Percentiles rank a stretch among this genome's conserved stretches.
phyloP scores from a whole-genome alignment of 2,329 filamentous ascomycete genomes.

The Zymoseptoria crescenta region DNA sequence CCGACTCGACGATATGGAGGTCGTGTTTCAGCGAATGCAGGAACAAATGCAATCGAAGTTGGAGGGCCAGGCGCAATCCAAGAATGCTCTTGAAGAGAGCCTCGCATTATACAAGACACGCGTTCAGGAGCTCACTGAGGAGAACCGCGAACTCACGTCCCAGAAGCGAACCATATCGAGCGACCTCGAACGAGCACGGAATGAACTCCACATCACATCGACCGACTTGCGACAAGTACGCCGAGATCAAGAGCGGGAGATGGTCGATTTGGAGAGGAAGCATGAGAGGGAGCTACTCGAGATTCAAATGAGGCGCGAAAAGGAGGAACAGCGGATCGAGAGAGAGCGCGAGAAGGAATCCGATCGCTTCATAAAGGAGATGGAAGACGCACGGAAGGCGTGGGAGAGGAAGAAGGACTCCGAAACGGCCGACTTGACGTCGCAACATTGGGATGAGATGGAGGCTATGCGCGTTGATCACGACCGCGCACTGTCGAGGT shows the following conservation, averaged over 20 bases:
- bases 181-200: conserved; percentile 49
- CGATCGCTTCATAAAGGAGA: conserved; percentile 48
- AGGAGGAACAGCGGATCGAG: conserved; percentile 21
- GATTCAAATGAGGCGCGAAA: conserved; percentile 21
- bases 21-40: conserved; percentile 63
- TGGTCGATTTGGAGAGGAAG: conserved; percentile 23
- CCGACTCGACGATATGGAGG: conserved; percentile 68
- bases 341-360: conserved; percentile 45
- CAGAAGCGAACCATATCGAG: conserved; percentile 51
- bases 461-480: conserved; percentile 56
- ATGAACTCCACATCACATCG: conserved; percentile 26
- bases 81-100: conserved; percentile 63
- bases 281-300: conserved; percentile 23
- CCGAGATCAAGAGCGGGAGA: conserved; percentile 28
- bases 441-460: conserved; percentile 60
- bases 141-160: conserved; percentile 39
- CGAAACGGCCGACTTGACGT: conserved; percentile 51
- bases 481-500: conserved; percentile 59
- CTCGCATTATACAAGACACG: conserved; percentile 66
- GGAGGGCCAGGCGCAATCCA: conserved; percentile 41
- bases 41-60: conserved; percentile 63
- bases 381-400: conserved; percentile 38
- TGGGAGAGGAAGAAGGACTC: conserved; percentile 37
- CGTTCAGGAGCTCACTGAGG: conserved; percentile 27
- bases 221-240: conserved; percentile 26